Base-by-base conservation (phyloP, 1,284 basidiomycete species). In the Rhodotorula mucilaginosa region DNA sequence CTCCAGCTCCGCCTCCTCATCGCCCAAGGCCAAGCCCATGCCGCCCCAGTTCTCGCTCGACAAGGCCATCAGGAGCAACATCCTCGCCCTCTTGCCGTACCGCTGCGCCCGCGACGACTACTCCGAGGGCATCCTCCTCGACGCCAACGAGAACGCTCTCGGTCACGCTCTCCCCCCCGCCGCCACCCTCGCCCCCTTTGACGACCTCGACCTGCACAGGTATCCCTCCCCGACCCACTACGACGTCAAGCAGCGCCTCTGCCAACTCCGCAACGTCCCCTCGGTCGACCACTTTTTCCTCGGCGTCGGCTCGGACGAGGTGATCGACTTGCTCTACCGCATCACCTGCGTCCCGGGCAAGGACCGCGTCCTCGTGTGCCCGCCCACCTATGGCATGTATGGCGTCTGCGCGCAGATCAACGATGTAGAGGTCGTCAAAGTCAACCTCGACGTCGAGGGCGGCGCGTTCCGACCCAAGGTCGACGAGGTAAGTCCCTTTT, bases 381-480 rank as follows among this genome's bases (percentile, higher is more conserved):
- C 96, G 3, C 97, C 97, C 4, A 98, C 96, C 12, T 99, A 99
- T 80, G 96, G 96, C 31, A 99, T 99, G 96, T 99, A 99, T 83
- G 82, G 85, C 26, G 96, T 99, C 2, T 93, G 91, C 72, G 97
- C 96, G 12, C 90, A 95, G 77, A 89, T 99, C 65, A 99, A 99
- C 80, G 97, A 99, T 80, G 85, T 97, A 5, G 90, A 87, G 0
- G 84, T 97, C 5, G 88, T 95, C 64, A 89, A 90, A 79, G 89
- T 93, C 5, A 89, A 90, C 5, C 82, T 99, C 8, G 86, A 90
- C 68, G 84, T 92, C 23, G 87, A 89, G 71, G 83, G 82, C 1
- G 93, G 92, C 2, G 81, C 88, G 60, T 99, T 98, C 79, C 89
- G 89, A 72, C 79, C 94, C 15, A 84, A 86, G 58, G 85, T 95